phyloP scores from a whole-genome alignment of 495 filamentous ascomycete genomes.

The Aspergillus coremiiformis region DNA sequence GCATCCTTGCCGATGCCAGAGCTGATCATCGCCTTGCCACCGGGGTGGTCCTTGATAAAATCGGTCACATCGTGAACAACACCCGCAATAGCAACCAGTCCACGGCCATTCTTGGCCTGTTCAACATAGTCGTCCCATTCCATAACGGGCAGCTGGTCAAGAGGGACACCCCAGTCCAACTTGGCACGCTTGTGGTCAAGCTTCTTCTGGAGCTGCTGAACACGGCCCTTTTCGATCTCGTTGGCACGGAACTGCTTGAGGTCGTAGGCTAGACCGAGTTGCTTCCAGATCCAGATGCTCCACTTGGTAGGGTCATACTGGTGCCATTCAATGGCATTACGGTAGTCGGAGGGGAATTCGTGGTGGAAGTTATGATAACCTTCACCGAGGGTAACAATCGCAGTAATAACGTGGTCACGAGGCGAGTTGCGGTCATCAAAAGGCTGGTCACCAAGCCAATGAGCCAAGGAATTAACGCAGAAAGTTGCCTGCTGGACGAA shows the following conservation, averaged over 20 bases:
- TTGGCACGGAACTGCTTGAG: constrained; percentile 96
- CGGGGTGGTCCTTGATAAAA: constrained; percentile 96
- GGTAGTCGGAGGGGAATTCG: constrained; percentile 98
- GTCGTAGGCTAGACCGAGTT: constrained; percentile 87
- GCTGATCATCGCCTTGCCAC: constrained; percentile 90
- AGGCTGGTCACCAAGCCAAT: constrained; percentile 98
- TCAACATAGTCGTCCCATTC: constrained; percentile 93
- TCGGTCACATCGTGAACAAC: constrained; percentile 91
- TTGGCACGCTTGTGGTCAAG: constrained; percentile 88
- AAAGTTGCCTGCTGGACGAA: constrained; percentile 99
- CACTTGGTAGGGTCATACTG: constrained; percentile 99
- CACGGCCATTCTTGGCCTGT: constrained; percentile 80
- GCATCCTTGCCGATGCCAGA: constrained; percentile 95
- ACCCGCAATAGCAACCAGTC: constrained; percentile 82
- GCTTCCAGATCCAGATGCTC: constrained; percentile 91
- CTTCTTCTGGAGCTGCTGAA: constrained; percentile 98
- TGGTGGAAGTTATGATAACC: constrained; percentile 99
- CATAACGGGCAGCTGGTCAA: constrained; percentile 91
- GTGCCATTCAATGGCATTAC: constrained; percentile 95
- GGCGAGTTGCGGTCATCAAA: constrained; percentile 99
- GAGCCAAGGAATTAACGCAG: constrained; percentile 97
- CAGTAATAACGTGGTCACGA: constrained; percentile 93
- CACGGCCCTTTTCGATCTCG: constrained; percentile 97
- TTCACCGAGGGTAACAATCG: constrained; percentile 90
- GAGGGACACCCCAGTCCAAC: constrained; percentile 91